Base-by-base conservation (phyloP, 2,329 filamentous ascomycete species). In the Colletotrichum somersetense region DNA sequence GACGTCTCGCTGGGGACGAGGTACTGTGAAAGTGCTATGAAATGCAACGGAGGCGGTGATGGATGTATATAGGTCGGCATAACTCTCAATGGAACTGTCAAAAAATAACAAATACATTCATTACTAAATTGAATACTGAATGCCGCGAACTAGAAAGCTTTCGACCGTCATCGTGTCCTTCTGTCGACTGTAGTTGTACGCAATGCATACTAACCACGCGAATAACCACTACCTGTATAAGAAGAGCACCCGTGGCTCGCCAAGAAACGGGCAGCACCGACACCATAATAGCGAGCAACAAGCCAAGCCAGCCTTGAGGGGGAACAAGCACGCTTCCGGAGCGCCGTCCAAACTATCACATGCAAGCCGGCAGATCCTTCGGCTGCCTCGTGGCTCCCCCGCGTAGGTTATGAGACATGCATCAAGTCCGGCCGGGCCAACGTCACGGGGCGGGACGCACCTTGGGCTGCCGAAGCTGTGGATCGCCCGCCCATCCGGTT, bases 71-170 rank as follows among this genome's bases (percentile, higher is more conserved):
- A 11, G 18, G 23, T 42, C 1, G 8, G 14, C 6, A 30, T 42
- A 4, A 8, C 7, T 10, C 0, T n/a, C 6, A 3, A 8, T 53
- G 4, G 14, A 2, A n/a, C 11, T 5, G 1, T 35, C 2, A 23
- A 30, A 1, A 8, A 40, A 3, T 18, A 14, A 16, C 20, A 30
- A 4, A n/a, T 12, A 42, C 3, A 8, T 26, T n/a, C 8, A 12
- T 23, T 26, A 26, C 35, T 40, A 7, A 2, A 20, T 8, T 7
- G 5, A 42, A 26, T 3, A 2, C 1, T 26, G 14, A 58, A 58
- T 3, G 2, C 16, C 4, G 3, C 10, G 5, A 56, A 38, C 2
- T 1, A 26, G 30, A 14, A 23, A 7, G 5, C n/a, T 7, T 16
- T 7, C 23, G 2, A 16, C 5, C 8, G 18, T 12, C 2, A 40